Percentiles rank a stretch among this genome's conserved stretches.
These are phyloP conservation scores for Helminthosporium solani DNA, from an alignment of 2,329 filamentous ascomycete species.

Conservation along the genomic window DNA sequence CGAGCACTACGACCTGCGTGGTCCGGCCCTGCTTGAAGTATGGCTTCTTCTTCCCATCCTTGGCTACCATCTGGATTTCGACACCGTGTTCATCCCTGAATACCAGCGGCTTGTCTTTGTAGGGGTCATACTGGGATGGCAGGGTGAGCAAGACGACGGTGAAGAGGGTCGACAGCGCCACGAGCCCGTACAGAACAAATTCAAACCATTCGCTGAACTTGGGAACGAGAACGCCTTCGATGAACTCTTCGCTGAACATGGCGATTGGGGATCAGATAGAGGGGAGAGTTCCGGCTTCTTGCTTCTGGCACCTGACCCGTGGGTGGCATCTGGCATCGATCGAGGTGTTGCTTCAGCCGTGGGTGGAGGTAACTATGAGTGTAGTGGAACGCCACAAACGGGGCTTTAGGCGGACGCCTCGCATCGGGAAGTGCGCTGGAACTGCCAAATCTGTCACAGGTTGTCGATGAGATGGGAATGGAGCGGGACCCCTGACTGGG, in stretches of 20 bases:
- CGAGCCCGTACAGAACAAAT: conserved; percentile 42
- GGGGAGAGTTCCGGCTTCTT: not conserved
- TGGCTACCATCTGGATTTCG: conserved; percentile 18
- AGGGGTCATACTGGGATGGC: conserved; percentile 54
- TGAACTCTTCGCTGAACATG: conserved; percentile 13
- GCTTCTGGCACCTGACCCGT: not conserved
- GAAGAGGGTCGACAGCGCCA: conserved; percentile 49
- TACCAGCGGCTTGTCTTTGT: conserved; percentile 28
- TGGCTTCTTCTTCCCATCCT: conserved; percentile 21
- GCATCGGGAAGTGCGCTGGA: conserved; percentile 2
- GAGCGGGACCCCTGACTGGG: conserved; percentile 12
- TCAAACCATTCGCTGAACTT: conserved; percentile 33
- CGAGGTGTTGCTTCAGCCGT: no score
- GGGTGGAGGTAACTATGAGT: no score
- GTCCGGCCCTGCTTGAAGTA: conserved; percentile 46
- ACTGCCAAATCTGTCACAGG: conserved; percentile 9
- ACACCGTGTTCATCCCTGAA: conserved; percentile 29
- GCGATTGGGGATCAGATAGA: conserved; percentile 10
- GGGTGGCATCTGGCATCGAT: no score
- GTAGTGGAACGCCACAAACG: conserved; percentile 12
- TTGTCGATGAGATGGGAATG: conserved; percentile 10
- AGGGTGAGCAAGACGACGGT: conserved; percentile 54
- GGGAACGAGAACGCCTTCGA: conserved; percentile 34
- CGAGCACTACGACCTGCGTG: conserved; percentile 85
- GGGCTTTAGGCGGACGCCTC: conserved; percentile 15